Evolutionary conservation across 805 yeast genomes (phyloP).

Genomic region (Saccharomyces kudriavzevii): DNA sequence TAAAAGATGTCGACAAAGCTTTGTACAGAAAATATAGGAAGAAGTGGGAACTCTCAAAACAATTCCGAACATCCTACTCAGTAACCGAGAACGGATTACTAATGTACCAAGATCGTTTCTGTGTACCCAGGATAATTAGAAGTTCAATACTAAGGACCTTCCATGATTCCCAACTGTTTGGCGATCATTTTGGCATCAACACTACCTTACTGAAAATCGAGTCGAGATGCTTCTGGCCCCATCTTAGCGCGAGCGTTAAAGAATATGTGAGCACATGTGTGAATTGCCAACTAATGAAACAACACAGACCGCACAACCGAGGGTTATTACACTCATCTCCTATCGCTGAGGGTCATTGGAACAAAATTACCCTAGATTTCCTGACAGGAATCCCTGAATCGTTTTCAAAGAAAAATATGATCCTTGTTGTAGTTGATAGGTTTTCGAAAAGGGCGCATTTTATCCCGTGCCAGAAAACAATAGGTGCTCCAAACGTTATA

Average conservation of each 20-base stretch:
- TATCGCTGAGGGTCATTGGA: slow-evolving; percentile 7
- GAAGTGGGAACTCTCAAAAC: not conserved
- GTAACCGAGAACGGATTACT: not conserved
- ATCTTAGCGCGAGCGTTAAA: not conserved
- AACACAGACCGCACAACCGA: not conserved
- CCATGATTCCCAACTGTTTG: not conserved
- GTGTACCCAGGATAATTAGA: too few species aligned
- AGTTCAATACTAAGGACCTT: too few species aligned
- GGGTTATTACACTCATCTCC: slow-evolving; percentile 5
- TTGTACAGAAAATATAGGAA: not conserved
- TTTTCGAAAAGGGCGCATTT: slow-evolving; percentile 6
- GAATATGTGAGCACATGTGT: not conserved
- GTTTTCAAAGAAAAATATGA: not conserved
- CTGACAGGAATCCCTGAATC: slow-evolving; percentile 6
- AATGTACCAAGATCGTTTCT: not conserved
- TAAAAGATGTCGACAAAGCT: not conserved
- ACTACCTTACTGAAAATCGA: not conserved
- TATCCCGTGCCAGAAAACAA: slow-evolving; percentile 3
- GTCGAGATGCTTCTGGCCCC: not conserved
- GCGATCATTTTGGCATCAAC: slow-evolving; percentile 2
- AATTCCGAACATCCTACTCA: not conserved
- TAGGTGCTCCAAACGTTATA: slow-evolving; percentile 9
- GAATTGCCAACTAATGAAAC: not conserved
- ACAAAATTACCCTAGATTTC: slow-evolving; percentile 8
- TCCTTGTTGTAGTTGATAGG: slow-evolving; percentile 6